phyloP scores from a whole-genome alignment of 345 rosid genomes.

The Eucalyptus grandis region DNA sequence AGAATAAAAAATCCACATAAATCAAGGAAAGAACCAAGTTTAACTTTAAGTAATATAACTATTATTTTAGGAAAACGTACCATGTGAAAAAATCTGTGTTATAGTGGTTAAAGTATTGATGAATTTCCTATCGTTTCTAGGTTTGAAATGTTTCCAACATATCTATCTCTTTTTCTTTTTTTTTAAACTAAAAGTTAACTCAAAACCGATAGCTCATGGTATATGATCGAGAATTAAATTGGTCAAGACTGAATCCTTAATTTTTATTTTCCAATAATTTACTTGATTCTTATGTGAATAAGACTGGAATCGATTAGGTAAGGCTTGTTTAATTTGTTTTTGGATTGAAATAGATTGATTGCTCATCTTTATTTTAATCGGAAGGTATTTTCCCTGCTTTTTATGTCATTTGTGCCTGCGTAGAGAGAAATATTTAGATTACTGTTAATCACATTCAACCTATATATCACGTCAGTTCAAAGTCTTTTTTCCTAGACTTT shows the following conservation, averaged over 20 bases:
- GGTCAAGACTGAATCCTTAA: neutral
- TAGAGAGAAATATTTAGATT: neutral
- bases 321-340: neutral
- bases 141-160: neutral
- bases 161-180: no score
- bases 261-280: neutral
- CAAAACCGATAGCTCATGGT: neutral
- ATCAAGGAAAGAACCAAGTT: neutral
- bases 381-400: neutral
- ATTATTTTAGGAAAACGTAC: neutral
- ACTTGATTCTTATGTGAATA: neutral
- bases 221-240: neutral
- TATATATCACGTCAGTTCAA: neutral
- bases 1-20: neutral
- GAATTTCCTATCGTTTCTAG: neutral
- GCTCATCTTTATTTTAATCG: neutral
- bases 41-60: neutral
- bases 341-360: neutral
- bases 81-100: neutral
- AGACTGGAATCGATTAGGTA: neutral
- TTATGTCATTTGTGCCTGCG: neutral
- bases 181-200: neutral
- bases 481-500: neutral
- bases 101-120: neutral
- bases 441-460: neutral